phyloP scores from a whole-genome alignment of 2,329 filamentous ascomycete species.

The Aspergillus puulaauensis region DNA sequence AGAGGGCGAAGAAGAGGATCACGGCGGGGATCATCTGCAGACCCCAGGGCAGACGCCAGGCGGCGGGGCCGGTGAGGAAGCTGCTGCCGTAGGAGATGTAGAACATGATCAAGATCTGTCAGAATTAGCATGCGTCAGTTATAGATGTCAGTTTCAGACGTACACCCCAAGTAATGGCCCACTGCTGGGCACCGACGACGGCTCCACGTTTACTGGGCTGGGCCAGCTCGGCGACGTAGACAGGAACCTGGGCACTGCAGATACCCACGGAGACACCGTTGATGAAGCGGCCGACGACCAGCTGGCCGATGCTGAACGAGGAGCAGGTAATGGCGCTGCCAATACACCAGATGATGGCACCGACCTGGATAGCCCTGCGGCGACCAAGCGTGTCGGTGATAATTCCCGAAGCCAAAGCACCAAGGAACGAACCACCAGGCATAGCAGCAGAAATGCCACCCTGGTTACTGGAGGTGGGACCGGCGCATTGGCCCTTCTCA shows the following conservation, averaged over 20 bases:
- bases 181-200: constrained; percentile 72
- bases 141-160: background rate
- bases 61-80: constrained; percentile 57
- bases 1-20: constrained; percentile 57
- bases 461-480: constrained; percentile 53
- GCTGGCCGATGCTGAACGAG: constrained; percentile 64
- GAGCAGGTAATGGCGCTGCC: constrained; percentile 59
- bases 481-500: constrained; percentile 41
- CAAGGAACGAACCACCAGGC: constrained; percentile 70
- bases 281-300: constrained; percentile 67
- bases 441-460: constrained; percentile 71
- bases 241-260: constrained; percentile 67
- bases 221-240: constrained; percentile 69
- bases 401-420: constrained; percentile 55
- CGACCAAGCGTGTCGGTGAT: constrained; percentile 57
- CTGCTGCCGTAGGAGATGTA: constrained; percentile 62
- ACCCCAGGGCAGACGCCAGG: constrained; percentile 66
- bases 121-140: background rate
- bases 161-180: constrained; percentile 68
- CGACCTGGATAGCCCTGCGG: constrained; percentile 52
- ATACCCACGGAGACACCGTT: constrained; percentile 73
- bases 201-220: constrained; percentile 57
- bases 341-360: constrained; percentile 50
- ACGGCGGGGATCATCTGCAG: constrained; percentile 63
- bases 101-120: constrained; percentile 66